A percentile compares a stretch with the other conserved stretches of the same genome.
Conservation (phyloP, 768 basidiomycete species). For the Mrakia gelida region DNA sequence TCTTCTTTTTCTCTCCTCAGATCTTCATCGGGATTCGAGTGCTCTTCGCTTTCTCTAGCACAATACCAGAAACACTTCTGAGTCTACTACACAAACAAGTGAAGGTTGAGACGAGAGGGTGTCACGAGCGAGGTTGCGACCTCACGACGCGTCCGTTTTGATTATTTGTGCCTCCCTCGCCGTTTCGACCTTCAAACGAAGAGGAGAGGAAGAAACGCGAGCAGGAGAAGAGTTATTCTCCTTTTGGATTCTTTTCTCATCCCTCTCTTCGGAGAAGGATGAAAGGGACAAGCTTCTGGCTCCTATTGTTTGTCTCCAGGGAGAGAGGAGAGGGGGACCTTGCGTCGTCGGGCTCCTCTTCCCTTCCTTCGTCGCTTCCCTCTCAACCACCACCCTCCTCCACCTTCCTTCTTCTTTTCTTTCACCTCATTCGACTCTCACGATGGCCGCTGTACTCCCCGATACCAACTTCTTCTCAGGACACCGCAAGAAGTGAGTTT, state of each 20-base stretch:
- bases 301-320: too few species aligned
- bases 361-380: neutral
- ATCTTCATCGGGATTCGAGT: constrained; percentile 61
- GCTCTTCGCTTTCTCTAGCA: constrained; percentile 46
- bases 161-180: too few species aligned
- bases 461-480: constrained; percentile 9
- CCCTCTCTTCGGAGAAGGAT: neutral
- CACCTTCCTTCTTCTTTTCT: neutral
- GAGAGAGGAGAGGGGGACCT: too few species aligned
- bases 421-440: neutral
- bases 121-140: too few species aligned
- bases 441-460: neutral
- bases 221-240: neutral
- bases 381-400: neutral
- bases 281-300: too few species aligned
- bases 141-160: too few species aligned
- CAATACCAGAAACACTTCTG: too few species aligned
- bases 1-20: neutral
- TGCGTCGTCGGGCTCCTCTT: too few species aligned
- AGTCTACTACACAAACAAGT: too few species aligned
- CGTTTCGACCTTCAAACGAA: too few species aligned
- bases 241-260: neutral
- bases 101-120: too few species aligned
- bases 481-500: neutral
- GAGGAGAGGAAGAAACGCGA: too few species aligned